These are phyloP conservation scores for Vitis amurensis DNA, from an alignment of 164 flowering plant genomes.

Conservation along the genomic window DNA sequence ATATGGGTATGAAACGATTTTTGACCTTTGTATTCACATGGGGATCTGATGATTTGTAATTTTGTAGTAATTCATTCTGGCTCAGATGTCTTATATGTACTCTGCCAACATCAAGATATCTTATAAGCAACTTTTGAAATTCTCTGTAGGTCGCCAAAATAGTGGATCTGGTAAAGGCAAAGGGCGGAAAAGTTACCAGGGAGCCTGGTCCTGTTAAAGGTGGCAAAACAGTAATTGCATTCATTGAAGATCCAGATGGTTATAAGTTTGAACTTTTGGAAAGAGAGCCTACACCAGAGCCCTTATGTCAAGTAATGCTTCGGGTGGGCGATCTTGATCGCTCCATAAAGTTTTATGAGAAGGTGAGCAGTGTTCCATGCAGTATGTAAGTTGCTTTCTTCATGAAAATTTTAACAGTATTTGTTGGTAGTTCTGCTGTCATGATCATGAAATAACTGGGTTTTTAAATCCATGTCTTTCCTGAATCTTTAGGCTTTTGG, in stretches of 20 bases:
- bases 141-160: constrained; percentile 31
- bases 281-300: constrained; percentile 35
- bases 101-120: not conserved
- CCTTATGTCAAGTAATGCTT: constrained; percentile 50
- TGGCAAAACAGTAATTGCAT: constrained; percentile 30
- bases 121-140: not conserved
- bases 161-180: constrained; percentile 40
- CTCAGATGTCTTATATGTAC: not conserved
- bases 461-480: not conserved
- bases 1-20: no score
- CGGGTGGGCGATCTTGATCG: constrained; percentile 52
- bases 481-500: constrained; percentile 36
- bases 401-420: not conserved
- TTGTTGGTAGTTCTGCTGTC: not conserved
- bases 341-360: constrained; percentile 36
- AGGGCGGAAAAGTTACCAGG: constrained; percentile 45
- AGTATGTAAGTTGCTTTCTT: not conserved
- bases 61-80: not conserved
- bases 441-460: not conserved
- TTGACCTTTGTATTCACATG: no score
- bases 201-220: constrained; percentile 47
- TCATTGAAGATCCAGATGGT: constrained; percentile 49
- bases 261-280: constrained; percentile 45
- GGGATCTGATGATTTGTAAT: no score
- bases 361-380: constrained; percentile 22